These are phyloP conservation scores for Spirogloea muscicola DNA, from an alignment of 139 green algal species.

Conservation along the genomic window DNA sequence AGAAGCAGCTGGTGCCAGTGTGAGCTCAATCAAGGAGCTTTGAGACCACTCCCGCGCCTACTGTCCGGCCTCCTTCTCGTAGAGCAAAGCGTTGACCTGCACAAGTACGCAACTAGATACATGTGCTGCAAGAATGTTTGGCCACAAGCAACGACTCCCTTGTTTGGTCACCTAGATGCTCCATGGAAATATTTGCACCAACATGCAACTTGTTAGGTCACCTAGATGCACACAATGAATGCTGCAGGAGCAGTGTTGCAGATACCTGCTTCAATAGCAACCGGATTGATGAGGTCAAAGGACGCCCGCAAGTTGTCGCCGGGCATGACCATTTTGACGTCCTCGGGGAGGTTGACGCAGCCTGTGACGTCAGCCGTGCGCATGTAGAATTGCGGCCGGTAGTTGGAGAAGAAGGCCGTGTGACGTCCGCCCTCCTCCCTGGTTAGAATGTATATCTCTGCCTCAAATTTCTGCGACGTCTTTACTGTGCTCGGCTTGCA, in stretches of 20 bases:
- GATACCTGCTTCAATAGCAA: conserved; percentile 49
- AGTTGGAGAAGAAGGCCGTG: conserved; percentile 97
- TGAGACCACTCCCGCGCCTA: conserved; percentile 89
- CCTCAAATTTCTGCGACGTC: conserved; percentile 71
- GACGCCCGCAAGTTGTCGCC: conserved; percentile 88
- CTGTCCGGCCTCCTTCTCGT: conserved; percentile 87
- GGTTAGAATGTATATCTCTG: conserved; percentile 89
- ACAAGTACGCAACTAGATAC: neutral
- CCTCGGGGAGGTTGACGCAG: conserved; percentile 75
- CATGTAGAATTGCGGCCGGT: conserved; percentile 96
- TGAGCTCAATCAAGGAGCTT: conserved; percentile 56
- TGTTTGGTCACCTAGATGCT: no score
- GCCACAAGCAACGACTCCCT: neutral
- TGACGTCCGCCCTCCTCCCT: conserved; percentile 98
- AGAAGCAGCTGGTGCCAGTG: no score
- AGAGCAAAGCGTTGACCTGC: conserved; percentile 90
- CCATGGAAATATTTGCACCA: no score
- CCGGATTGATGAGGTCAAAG: conserved; percentile 76
- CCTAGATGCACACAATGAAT: no score
- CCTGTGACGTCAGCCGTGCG: conserved; percentile 92
- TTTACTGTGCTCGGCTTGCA: conserved; percentile 83
- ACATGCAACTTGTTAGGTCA: no score
- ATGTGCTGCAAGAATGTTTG: neutral
- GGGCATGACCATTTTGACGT: conserved; percentile 95
- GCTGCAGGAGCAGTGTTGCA: no score